Evolutionary conservation across 768 basidiomycete species (phyloP).

Genomic region (Neoboletus brunneissimus): DNA sequence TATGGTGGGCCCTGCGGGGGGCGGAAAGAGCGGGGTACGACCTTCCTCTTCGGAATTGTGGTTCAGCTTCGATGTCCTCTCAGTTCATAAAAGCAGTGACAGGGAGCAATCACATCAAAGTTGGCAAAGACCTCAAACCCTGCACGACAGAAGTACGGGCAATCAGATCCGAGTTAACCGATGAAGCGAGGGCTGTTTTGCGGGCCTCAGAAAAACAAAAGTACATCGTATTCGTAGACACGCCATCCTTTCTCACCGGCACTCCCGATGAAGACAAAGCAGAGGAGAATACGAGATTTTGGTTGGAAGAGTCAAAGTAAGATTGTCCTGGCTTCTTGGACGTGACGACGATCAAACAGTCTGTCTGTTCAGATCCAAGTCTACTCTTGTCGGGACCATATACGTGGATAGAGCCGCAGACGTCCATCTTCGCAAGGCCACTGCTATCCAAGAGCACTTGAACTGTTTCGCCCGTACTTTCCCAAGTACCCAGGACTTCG

Average conservation of each 20-base stretch:
- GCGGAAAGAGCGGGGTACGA: conserved; percentile 21
- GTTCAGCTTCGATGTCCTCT: neutral
- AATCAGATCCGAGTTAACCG: conserved; percentile 8
- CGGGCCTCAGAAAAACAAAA: neutral
- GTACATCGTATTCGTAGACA: conserved; percentile 23
- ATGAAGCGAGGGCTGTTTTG: neutral
- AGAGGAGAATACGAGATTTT: neutral
- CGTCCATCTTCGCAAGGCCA: neutral
- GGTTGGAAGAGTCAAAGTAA: conserved; percentile 10
- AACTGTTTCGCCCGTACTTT: conserved; percentile 5
- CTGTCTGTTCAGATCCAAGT: conserved; percentile 4
- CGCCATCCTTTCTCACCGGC: conserved; percentile 13
- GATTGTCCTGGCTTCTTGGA: neutral
- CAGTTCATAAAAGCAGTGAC: conserved; percentile 15
- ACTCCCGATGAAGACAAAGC: too few relatives aligned
- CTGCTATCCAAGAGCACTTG: conserved; percentile 12
- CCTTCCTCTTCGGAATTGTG: neutral
- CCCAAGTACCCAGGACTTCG: neutral
- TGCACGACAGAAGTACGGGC: conserved; percentile 5
- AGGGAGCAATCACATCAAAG: neutral
- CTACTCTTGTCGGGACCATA: conserved; percentile 9
- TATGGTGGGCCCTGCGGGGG: conserved; percentile 17
- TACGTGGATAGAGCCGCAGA: conserved; percentile 15
- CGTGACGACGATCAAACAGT: neutral
- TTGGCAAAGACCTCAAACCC: neutral